A percentile compares a stretch with the other conserved stretches of the same genome.
These are phyloP conservation scores for Lecanicillium sp. DNA, from an alignment of 2,329 filamentous ascomycete genomes.

Conservation along the genomic window DNA sequence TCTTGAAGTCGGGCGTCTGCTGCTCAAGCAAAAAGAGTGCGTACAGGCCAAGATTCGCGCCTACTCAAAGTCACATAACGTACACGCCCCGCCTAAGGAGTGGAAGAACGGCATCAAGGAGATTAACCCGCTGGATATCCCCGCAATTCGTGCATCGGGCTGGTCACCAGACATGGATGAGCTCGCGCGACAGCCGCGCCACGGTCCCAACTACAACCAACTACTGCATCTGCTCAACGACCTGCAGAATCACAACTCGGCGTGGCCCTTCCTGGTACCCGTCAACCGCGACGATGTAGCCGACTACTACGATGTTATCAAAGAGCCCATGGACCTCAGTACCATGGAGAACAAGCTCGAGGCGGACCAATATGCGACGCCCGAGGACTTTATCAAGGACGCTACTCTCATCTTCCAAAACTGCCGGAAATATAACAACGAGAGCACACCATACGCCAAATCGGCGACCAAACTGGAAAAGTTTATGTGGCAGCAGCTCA, in stretches of 20 bases:
- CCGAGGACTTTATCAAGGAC: constrained; percentile 88
- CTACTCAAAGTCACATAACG: constrained; percentile 79
- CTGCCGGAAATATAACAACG: constrained; percentile 93
- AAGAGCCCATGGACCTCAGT: constrained; percentile 91
- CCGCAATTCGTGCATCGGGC: constrained; percentile 83
- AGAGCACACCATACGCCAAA: constrained; percentile 91
- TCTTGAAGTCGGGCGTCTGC: constrained; percentile 85
- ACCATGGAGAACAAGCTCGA: constrained; percentile 97
- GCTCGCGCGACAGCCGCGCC: constrained; percentile 85
- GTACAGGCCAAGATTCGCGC: constrained; percentile 93
- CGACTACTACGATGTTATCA: constrained; percentile 99
- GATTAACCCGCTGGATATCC: constrained; percentile 81
- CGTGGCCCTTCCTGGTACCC: constrained; percentile 91
- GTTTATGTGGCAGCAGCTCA: constrained; percentile 91
- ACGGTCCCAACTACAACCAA: constrained; percentile 94
- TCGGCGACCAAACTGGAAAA: constrained; percentile 88
- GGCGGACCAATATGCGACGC: constrained; percentile 82
- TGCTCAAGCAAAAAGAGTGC: constrained; percentile 94
- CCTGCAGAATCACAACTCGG: constrained; percentile 85
- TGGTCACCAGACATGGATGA: constrained; percentile 99
- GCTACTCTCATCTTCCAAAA: constrained; percentile 89
- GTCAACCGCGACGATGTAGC: constrained; percentile 94
- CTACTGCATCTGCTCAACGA: constrained; percentile 89
- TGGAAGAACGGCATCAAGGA: constrained; percentile 71
- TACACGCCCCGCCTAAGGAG: constrained; percentile 77